Percentiles rank a stretch among this genome's conserved stretches.
Evolutionary conservation across 495 filamentous ascomycete genomes (phyloP).

Genomic region (Lasiosphaeris hirsuta): DNA sequence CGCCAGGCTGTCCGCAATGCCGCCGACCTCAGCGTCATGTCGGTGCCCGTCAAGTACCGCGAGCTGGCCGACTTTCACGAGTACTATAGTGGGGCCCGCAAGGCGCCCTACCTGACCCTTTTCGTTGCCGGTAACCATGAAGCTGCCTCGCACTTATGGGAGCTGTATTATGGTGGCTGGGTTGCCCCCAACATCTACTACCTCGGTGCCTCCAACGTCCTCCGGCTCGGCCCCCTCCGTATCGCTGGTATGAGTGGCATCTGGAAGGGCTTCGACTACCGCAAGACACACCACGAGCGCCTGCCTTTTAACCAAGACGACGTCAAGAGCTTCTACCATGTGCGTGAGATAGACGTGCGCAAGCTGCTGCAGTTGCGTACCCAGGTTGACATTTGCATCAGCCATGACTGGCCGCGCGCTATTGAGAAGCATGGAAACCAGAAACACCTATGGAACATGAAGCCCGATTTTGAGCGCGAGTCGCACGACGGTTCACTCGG

Average conservation of each 20-base stretch:
- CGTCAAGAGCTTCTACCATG: slow-evolving; percentile 76
- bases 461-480: slow-evolving; percentile 70
- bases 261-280: slow-evolving; percentile 84
- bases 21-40: slow-evolving; percentile 80
- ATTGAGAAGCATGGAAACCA: slow-evolving; percentile 73
- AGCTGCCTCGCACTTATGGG: slow-evolving; percentile 78
- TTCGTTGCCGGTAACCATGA: slow-evolving; percentile 97
- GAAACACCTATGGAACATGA: slow-evolving; percentile 59
- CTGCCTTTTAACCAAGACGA: slow-evolving; percentile 76
- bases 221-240: slow-evolving; percentile 76
- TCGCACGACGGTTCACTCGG: slow-evolving; percentile 70
- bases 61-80: slow-evolving; percentile 84
- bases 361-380: slow-evolving; percentile 82
- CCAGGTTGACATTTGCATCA: slow-evolving; percentile 84
- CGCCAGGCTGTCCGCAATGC: slow-evolving; percentile 77
- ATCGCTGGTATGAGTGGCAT: slow-evolving; percentile 93
- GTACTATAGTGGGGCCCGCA: slow-evolving; percentile 78
- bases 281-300: slow-evolving; percentile 76
- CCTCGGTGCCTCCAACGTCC: slow-evolving; percentile 82
- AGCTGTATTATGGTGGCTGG: slow-evolving; percentile 96
- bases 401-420: slow-evolving; percentile 89
- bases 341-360: slow-evolving; percentile 83
- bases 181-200: slow-evolving; percentile 97
- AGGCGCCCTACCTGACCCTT: slow-evolving; percentile 82
- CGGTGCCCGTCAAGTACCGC: slow-evolving; percentile 79